Base-by-base conservation (phyloP, 2,329 filamentous ascomycete genomes). In the Neospermospora avenae region DNA sequence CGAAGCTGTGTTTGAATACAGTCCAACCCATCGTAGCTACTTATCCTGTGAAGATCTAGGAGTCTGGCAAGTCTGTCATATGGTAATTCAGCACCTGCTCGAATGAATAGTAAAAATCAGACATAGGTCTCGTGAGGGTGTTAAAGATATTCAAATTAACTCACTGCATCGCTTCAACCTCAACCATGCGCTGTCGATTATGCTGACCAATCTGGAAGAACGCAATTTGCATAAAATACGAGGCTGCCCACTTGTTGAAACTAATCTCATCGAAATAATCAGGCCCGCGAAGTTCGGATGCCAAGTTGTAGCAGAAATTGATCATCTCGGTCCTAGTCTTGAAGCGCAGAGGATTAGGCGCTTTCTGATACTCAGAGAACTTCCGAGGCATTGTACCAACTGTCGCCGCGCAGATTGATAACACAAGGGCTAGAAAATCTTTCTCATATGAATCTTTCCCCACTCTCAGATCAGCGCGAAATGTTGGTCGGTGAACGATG, bases 151-250 rank as follows among this genome's bases (percentile, higher is more conserved):
- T 16, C 5, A 6, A 14, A 16, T 16, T 4, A 25, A 25, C 44
- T 46, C 28, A 46, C 57, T 76, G 74, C 65, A 72, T 67, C 1
- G 69, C 67, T 56, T 76, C 74, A 3, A 72, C 71, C 35, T 74
- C 73, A 13, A 74, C 60, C 72, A 76, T 76, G 2, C 74, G 67
- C 8, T 72, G 69, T 34, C 69, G 70, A 56, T 75, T 76, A 2
- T 69, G 68, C 42, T 74, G 72, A 0, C 74, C 74, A 0, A 73
- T 71, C 39, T 76, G 74, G 49, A 74, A 69, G 18, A 71, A 71
- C 0, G 71, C 69, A 4, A 73, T 68, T 13, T 67, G 70, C 3
- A 74, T 62, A 0, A 74, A 59, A 52, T 74, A 76, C 1, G 70
- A 71, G 1, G 70, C 66, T 4, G 73, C 70, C 68, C 73, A 75